These are phyloP conservation scores for Exophiala aquamarina DNA, from an alignment of 2,329 filamentous ascomycete genomes.

Conservation along the genomic window DNA sequence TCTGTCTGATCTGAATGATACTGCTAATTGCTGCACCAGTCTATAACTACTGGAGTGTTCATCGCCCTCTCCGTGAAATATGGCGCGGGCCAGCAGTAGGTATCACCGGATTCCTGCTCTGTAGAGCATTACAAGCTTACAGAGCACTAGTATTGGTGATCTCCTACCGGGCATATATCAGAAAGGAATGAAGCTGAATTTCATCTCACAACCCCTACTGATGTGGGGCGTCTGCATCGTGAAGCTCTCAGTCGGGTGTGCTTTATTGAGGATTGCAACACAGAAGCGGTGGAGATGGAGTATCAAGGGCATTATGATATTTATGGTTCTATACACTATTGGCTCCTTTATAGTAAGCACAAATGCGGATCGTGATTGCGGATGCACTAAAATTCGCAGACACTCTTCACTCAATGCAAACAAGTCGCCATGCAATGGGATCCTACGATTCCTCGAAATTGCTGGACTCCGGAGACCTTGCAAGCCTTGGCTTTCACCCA, in stretches of 20 bases:
- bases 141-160: not conserved
- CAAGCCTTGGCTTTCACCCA: conserved; percentile 47
- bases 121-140: conserved; percentile 26
- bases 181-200: conserved; percentile 44
- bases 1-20: too few relatives aligned
- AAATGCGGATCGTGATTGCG: conserved; percentile 33
- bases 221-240: conserved; percentile 43
- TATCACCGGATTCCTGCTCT: too few relatives aligned
- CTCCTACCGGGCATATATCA: conserved; percentile 34
- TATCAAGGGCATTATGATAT: conserved; percentile 38
- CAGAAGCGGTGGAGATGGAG: conserved; percentile 37
- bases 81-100: conserved; percentile 46
- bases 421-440: conserved; percentile 51
- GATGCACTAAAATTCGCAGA: conserved; percentile 41
- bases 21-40: too few relatives aligned
- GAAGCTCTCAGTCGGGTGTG: conserved; percentile 45
- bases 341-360: conserved; percentile 25
- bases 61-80: conserved; percentile 43
- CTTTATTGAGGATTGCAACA: conserved; percentile 43
- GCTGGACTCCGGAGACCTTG: conserved; percentile 43
- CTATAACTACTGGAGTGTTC: conserved; percentile 41
- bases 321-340: conserved; percentile 5
- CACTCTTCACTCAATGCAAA: conserved; percentile 50
- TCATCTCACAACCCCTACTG: conserved; percentile 47
- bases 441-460: conserved; percentile 36